Evolutionary conservation across 2,329 filamentous ascomycete species (phyloP).

Genomic region (Pseudohalonectria lignicola): DNA sequence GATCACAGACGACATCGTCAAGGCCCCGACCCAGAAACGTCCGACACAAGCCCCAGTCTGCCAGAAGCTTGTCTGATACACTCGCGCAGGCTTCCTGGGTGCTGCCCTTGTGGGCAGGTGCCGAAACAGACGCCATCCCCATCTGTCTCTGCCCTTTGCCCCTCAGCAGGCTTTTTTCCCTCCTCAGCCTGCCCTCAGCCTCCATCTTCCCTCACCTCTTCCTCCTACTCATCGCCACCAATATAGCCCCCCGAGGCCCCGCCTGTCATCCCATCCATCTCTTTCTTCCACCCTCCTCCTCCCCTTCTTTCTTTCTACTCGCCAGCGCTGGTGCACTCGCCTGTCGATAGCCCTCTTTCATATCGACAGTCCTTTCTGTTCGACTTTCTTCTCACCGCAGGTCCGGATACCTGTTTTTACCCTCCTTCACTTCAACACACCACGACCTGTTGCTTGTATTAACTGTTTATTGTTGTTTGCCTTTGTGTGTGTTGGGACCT

Average conservation of each 20-base stretch:
- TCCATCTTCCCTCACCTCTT: constrained; percentile 9
- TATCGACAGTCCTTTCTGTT: constrained; percentile 22
- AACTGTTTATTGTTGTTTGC: constrained; percentile 12
- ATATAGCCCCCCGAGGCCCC: constrained; percentile 17
- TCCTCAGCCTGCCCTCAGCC: constrained; percentile 2
- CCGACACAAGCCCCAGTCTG: constrained; percentile 24
- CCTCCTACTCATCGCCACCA: constrained; percentile 9
- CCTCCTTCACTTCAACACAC: constrained; percentile 14
- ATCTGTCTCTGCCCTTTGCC: too few relatives aligned
- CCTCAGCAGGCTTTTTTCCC: too few relatives aligned
- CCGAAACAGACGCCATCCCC: constrained; percentile 7
- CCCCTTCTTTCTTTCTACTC: constrained; percentile 18
- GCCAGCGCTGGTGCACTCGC: constrained; percentile 37
- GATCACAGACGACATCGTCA: constrained; percentile 31
- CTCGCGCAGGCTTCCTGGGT: constrained; percentile 14
- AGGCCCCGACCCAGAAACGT: constrained; percentile 23
- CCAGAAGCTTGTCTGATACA: constrained; percentile 28
- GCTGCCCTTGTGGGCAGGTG: constrained; percentile 25
- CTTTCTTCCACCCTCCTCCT: constrained; percentile 12
- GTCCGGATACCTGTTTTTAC: constrained; percentile 39
- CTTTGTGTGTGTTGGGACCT: constrained; percentile 9
- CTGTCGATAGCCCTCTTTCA: constrained; percentile 43
- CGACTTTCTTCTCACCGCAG: constrained; percentile 26
- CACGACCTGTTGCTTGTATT: constrained; percentile 16
- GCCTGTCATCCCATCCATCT: constrained; percentile 10